These are phyloP conservation scores for Naganishia sp. DNA, from an alignment of 1,284 basidiomycete genomes.

Conservation along the genomic window DNA sequence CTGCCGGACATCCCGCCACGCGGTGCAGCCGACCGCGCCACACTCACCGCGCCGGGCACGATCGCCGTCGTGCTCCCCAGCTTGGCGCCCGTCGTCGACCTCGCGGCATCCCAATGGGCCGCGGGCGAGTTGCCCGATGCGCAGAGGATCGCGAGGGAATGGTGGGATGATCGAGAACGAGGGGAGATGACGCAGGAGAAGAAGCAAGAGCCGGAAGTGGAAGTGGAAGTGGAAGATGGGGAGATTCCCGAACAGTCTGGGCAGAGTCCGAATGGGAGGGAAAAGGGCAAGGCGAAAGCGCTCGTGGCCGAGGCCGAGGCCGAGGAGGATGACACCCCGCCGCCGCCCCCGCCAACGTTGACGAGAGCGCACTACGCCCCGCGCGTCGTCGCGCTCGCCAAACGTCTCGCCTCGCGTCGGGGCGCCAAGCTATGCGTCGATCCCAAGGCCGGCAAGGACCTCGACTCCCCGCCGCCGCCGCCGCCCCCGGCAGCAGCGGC, in stretches of 20 bases:
- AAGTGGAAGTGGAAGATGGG: slow-evolving; percentile 9
- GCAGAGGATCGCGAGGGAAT: neutral
- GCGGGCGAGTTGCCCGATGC: slow-evolving; percentile 12
- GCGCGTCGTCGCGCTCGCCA: slow-evolving; percentile 29
- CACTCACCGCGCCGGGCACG: neutral
- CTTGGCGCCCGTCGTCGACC: neutral
- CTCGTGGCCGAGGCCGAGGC: neutral
- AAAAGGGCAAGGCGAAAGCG: neutral
- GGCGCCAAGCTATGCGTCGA: slow-evolving; percentile 31
- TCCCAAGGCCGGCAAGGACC: neutral
- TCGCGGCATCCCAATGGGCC: slow-evolving; percentile 17
- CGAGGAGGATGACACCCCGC: neutral
- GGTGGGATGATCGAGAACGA: neutral
- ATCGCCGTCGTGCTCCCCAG: slow-evolving; percentile 3
- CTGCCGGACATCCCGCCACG: neutral
- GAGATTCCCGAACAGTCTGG: slow-evolving; percentile 6
- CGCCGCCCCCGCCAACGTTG: neutral
- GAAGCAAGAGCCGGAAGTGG: neutral
- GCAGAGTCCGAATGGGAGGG: neutral
- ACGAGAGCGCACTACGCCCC: slow-evolving; percentile 23
- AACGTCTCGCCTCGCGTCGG: slow-evolving; percentile 22
- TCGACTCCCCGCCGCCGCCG: neutral
- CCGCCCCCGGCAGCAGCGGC: neutral
- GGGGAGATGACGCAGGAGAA: neutral
- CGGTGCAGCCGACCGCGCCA: neutral